phyloP scores from a whole-genome alignment of 2,329 filamentous ascomycete species.

The Xylaria sp. region DNA sequence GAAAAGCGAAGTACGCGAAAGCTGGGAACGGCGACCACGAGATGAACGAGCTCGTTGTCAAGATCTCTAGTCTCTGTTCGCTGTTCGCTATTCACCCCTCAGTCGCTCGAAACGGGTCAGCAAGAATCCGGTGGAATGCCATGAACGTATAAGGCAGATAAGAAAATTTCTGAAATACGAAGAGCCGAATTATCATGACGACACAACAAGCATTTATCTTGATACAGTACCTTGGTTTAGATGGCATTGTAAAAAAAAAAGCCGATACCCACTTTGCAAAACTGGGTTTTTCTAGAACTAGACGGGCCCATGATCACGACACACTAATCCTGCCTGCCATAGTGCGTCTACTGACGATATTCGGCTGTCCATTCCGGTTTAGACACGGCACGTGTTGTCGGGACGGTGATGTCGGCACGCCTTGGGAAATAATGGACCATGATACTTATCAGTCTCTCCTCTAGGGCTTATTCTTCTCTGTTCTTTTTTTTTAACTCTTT shows the following conservation, averaged over 20 bases:
- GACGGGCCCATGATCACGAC: too few species aligned
- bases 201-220: not conserved
- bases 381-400: slow-evolving; percentile 19
- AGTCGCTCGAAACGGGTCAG: not conserved
- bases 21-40: slow-evolving; percentile 11
- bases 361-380: not conserved
- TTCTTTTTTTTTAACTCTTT: not conserved
- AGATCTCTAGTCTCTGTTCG: not conserved
- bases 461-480: not conserved
- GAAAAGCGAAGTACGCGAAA: slow-evolving; percentile 23
- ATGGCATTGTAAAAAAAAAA: slow-evolving; percentile 14
- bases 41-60: not conserved
- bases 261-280: slow-evolving; percentile 19
- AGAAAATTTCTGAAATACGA: not conserved
- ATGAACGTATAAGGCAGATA: not conserved
- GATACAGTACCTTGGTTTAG: not conserved
- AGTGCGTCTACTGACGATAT: slow-evolving; percentile 1
- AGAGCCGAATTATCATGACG: not conserved
- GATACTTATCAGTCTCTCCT: slow-evolving; percentile 1
- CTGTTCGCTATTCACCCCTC: slow-evolving; percentile 2
- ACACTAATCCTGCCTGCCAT: not conserved
- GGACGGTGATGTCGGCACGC: slow-evolving; percentile 1
- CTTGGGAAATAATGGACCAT: slow-evolving; percentile 1
- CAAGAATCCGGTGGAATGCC: not conserved
- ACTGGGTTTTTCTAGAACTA: slow-evolving; percentile 8